Percentiles rank a stretch among this genome's conserved stretches.
These are phyloP conservation scores for Melastoma malabathricum DNA, from an alignment of 345 rosid genomes.

Conservation along the genomic window DNA sequence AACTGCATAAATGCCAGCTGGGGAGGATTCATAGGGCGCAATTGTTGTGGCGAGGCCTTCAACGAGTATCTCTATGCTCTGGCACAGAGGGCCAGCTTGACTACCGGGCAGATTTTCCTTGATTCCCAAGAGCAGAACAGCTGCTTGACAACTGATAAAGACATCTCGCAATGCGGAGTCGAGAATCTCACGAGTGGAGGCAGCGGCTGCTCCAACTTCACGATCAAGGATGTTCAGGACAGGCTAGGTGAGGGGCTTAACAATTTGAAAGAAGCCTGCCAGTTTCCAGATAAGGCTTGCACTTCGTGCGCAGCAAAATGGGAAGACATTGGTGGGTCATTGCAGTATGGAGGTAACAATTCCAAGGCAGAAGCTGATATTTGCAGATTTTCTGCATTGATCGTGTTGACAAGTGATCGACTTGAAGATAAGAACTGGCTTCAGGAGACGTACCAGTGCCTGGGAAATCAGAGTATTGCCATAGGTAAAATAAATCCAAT, in stretches of 20 bases:
- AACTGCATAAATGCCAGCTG: constrained; percentile 15
- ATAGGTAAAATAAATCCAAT: constrained; percentile 11
- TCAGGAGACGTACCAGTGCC: constrained; percentile 23
- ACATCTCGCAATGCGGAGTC: constrained; percentile 20
- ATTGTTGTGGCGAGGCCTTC: constrained; percentile 22
- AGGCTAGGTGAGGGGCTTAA: constrained; percentile 16
- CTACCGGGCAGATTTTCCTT: constrained; percentile 27
- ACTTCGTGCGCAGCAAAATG: constrained; percentile 20
- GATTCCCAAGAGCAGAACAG: constrained; percentile 18
- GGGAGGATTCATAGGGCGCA: constrained; percentile 21
- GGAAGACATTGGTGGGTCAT: constrained; percentile 21
- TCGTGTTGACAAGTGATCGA: constrained; percentile 22
- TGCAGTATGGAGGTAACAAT: constrained; percentile 2
- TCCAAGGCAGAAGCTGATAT: constrained; percentile 9
- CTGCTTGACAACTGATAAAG: constrained; percentile 19
- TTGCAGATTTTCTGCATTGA: constrained; percentile 32
- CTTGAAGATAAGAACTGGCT: constrained; percentile 19
- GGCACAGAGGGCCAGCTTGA: constrained; percentile 22
- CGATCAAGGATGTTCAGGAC: constrained; percentile 13
- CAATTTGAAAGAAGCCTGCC: constrained; percentile 20
- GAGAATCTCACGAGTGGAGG: constrained; percentile 29
- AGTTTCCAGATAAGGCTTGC: constrained; percentile 5
- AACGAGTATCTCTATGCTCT: constrained; percentile 26
- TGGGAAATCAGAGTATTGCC: constrained; percentile 12
- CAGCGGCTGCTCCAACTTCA: constrained; percentile 29